A percentile compares a stretch with the other conserved stretches of the same genome.
Evolutionary conservation across 2,329 filamentous ascomycete species (phyloP).

Genomic region (Fusarium sp.): DNA sequence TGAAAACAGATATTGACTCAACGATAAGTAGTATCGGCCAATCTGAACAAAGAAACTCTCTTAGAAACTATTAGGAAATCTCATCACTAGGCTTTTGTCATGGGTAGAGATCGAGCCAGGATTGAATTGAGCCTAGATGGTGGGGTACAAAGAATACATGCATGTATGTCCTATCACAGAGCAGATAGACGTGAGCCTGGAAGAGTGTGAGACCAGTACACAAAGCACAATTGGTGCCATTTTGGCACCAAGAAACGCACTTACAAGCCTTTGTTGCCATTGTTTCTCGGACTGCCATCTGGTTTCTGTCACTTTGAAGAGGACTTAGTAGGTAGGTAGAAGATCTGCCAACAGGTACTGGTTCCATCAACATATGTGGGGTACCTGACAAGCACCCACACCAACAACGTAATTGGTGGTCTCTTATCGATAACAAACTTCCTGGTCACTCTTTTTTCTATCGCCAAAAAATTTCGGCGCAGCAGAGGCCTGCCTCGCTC

Average conservation of each 20-base stretch:
- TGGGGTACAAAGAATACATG: neutral
- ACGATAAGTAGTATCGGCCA: neutral
- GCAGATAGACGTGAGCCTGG: too few relatives aligned
- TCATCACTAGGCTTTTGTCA: neutral
- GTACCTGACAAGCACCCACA: constrained; percentile 5
- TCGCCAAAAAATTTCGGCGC: constrained; percentile 53
- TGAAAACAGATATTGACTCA: neutral
- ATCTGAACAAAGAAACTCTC: neutral
- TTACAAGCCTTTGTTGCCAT: too few relatives aligned
- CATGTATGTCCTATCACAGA: too few relatives aligned
- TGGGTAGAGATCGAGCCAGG: neutral
- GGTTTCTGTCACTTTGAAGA: too few relatives aligned
- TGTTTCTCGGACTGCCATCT: too few relatives aligned
- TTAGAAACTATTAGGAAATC: neutral
- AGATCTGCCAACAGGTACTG: too few relatives aligned
- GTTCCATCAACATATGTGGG: constrained; percentile 16
- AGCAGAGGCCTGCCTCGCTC: constrained; percentile 42
- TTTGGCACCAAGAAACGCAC: too few relatives aligned
- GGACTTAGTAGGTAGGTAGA: too few relatives aligned
- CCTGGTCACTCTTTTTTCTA: constrained; percentile 41
- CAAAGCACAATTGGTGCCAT: too few relatives aligned
- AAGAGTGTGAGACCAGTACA: too few relatives aligned
- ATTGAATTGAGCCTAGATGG: neutral
- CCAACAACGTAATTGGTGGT: too few relatives aligned
- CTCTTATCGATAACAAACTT: constrained; percentile 55